These are phyloP conservation scores for Grifola frondosa DNA, from an alignment of 1,284 basidiomycete species.

Conservation along the genomic window DNA sequence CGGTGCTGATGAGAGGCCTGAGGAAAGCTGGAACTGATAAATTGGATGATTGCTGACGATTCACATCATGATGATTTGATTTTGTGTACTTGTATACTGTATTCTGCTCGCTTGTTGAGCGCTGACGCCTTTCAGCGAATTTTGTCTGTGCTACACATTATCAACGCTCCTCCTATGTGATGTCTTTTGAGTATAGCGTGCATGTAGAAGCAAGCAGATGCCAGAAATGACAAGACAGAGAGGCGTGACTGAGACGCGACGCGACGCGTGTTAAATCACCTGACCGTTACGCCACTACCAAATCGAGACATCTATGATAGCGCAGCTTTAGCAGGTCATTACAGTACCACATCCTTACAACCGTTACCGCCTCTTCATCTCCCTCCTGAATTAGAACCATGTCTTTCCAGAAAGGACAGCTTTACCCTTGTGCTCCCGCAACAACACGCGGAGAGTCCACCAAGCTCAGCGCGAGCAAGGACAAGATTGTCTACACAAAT, in stretches of 20 bases:
- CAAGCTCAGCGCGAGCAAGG: conserved; percentile 81
- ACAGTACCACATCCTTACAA: conserved; percentile 3
- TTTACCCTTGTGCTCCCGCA: conserved; percentile 76
- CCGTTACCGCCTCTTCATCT: not conserved
- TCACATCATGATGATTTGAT: not conserved
- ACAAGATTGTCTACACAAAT: conserved; percentile 86
- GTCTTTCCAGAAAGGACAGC: conserved; percentile 54
- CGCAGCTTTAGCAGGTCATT: conserved; percentile 13
- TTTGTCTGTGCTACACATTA: too few species aligned
- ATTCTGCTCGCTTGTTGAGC: too few species aligned
- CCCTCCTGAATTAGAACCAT: conserved; percentile 31
- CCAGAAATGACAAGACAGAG: too few species aligned
- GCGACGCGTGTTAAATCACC: conserved; percentile 16
- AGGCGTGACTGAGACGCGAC: conserved; percentile 1
- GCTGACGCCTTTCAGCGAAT: too few species aligned
- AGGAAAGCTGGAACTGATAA: too few species aligned
- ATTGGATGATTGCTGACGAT: conserved; percentile 8
- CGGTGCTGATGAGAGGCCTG: conserved; percentile 26
- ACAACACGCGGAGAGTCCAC: conserved; percentile 76
- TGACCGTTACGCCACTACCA: conserved; percentile 19
- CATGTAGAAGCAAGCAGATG: too few species aligned
- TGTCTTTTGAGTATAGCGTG: too few species aligned
- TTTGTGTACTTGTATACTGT: too few species aligned
- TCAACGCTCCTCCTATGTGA: too few species aligned
- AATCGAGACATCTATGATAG: conserved; percentile 22